Conservation (phyloP, 2,329 filamentous ascomycete species). For the Cladosporium sphaerospermum region DNA sequence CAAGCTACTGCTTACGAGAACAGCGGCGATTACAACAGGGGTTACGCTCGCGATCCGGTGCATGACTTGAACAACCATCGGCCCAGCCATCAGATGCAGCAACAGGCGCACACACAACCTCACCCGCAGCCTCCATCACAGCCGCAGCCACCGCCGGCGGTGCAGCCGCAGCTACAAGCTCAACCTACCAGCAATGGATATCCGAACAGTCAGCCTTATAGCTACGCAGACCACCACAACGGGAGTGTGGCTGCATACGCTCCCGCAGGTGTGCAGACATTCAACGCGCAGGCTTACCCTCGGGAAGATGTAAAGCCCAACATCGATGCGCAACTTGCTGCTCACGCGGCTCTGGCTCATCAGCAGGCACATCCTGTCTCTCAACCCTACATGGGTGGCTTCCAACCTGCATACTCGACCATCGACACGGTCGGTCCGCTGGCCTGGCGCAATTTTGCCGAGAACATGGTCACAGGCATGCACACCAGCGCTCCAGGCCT, state of each 20-base stretch:
- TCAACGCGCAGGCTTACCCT: conserved; percentile 14
- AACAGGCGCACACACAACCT: neutral
- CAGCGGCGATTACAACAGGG: neutral
- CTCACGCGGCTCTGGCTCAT: conserved; percentile 16
- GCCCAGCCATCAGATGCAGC: neutral
- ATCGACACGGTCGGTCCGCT: conserved; percentile 17
- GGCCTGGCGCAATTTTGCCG: conserved; percentile 29
- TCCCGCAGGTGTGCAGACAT: conserved; percentile 7
- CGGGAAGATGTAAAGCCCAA: conserved; percentile 18
- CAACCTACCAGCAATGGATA: conserved; percentile 7
- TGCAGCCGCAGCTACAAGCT: conserved; percentile 5
- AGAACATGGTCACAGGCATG: conserved; percentile 19
- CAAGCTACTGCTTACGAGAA: conserved; percentile 3
- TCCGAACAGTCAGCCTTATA: conserved; percentile 10
- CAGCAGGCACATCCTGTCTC: conserved; percentile 10
- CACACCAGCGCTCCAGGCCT: conserved; percentile 8
- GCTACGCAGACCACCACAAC: conserved; percentile 17
- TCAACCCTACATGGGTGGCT: conserved; percentile 17
- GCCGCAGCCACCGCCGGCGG: conserved; percentile 14
- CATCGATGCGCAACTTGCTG: conserved; percentile 19
- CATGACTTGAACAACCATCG: neutral
- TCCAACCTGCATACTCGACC: conserved; percentile 12
- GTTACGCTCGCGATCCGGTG: neutral
- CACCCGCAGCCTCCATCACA: conserved; percentile 1
- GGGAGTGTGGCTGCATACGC: neutral